Evolutionary conservation across 192 early-diverging fungal genomes (phyloP).

Genomic region (Backusella liffmaniae): DNA sequence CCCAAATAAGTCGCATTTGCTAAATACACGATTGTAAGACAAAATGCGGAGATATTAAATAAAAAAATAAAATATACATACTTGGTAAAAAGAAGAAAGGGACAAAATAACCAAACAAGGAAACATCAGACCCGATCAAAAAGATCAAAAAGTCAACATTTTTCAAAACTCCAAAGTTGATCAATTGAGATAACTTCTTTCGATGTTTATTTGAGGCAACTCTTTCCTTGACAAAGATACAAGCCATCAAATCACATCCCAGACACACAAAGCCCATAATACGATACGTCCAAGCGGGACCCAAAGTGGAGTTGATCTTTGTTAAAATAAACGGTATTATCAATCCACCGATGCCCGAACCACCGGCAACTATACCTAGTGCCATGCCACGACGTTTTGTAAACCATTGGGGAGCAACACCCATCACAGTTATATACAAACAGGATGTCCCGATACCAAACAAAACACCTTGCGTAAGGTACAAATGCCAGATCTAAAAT

Average conservation of each 20-base stretch:
- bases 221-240: constrained; percentile 17
- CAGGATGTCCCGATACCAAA: constrained; percentile 49
- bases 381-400: constrained; percentile 54
- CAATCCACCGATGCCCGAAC: constrained; percentile 73
- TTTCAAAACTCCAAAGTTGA: constrained; percentile 22
- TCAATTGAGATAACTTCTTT: constrained; percentile 8
- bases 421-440: constrained; percentile 22
- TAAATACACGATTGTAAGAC: background rate
- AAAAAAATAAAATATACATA: background rate
- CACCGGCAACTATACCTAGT: constrained; percentile 53
- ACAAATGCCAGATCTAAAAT: constrained; percentile 57
- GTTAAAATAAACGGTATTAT: constrained; percentile 58
- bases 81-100: constrained; percentile 32
- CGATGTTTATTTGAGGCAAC: background rate
- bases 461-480: constrained; percentile 58
- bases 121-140: constrained; percentile 15
- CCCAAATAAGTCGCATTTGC: constrained; percentile 26
- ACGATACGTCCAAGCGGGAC: constrained; percentile 48
- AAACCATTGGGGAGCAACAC: constrained; percentile 57
- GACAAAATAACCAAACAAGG: constrained; percentile 27
- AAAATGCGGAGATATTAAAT: background rate
- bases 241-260: background rate
- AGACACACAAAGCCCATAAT: constrained; percentile 31
- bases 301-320: constrained; percentile 51
- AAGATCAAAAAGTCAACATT: constrained; percentile 22